phyloP scores from a whole-genome alignment of 148 eudicot genomes.

The Rhododendron griersonianum region DNA sequence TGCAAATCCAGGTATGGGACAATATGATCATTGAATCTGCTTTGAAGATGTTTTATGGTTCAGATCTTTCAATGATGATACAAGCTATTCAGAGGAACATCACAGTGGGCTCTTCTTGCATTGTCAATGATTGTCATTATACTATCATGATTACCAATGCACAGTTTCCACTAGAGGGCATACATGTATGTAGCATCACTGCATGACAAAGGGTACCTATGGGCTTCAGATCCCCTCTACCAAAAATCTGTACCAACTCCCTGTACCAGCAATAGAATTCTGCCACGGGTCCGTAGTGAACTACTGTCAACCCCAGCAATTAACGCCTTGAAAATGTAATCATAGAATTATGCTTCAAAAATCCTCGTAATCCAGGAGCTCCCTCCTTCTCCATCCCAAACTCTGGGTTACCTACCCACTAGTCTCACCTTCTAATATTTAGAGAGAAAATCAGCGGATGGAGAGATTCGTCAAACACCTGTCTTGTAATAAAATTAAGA shows the following conservation, averaged over 20 bases:
- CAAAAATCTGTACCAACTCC: not conserved
- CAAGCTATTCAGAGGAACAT: conserved; percentile 73
- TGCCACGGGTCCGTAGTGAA: not conserved
- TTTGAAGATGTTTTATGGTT: conserved; percentile 59
- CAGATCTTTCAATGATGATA: conserved; percentile 60
- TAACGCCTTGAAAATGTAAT: not conserved
- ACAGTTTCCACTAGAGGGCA: not conserved
- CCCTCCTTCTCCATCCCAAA: not conserved
- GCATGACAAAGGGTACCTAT: not conserved
- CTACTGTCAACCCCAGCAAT: not conserved
- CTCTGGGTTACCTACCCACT: not conserved
- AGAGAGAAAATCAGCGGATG: not conserved
- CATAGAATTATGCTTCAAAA: not conserved
- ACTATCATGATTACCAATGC: not conserved
- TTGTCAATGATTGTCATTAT: not conserved
- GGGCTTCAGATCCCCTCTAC: not conserved
- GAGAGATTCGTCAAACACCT: not conserved
- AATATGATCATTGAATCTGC: conserved; percentile 83
- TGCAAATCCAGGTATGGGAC: conserved; percentile 79
- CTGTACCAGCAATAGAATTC: not conserved
- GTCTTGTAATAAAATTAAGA: not conserved
- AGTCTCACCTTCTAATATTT: not conserved
- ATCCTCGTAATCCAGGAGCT: not conserved
- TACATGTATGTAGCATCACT: not conserved
- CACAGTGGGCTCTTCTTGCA: conserved; percentile 40